Conservation (phyloP, 257 asterid genomes). For the Salvia miltiorrhiza region DNA sequence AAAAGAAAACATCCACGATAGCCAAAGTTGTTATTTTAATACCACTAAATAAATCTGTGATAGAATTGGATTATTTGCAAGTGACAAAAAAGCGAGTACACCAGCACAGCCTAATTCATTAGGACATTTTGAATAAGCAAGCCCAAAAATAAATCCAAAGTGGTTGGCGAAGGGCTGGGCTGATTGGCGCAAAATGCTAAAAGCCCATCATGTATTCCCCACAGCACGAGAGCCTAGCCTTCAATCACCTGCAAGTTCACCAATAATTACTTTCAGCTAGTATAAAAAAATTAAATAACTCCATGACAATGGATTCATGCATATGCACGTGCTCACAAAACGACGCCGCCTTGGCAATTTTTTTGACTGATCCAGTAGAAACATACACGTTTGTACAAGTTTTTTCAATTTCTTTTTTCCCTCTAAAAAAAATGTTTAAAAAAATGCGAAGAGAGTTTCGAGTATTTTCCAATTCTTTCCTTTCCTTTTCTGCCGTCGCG, state of each 20-base stretch:
- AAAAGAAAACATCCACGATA: no score
- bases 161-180: no score
- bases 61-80: background rate
- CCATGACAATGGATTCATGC: background rate
- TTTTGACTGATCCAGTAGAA: constrained; percentile 6
- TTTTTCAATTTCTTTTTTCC: background rate
- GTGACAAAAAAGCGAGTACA: background rate
- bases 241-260: constrained; percentile 18
- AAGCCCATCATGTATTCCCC: background rate
- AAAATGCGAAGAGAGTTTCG: background rate
- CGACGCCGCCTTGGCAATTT: constrained; percentile 24
- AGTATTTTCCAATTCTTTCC: background rate
- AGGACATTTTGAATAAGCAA: background rate
- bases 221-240: background rate
- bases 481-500: constrained; percentile 7
- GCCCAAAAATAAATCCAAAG: background rate
- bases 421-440: background rate
- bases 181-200: no score
- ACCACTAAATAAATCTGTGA: no score
- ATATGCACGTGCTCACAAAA: constrained; percentile 30
- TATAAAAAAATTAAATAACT: constrained; percentile 3
- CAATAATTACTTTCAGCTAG: background rate
- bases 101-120: background rate
- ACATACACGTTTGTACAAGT: constrained; percentile 21
- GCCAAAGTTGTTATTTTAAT: no score